Evolutionary conservation across 352 stramenopile genomes (phyloP).

Genomic region (Phytophthora pseudosyringae): DNA sequence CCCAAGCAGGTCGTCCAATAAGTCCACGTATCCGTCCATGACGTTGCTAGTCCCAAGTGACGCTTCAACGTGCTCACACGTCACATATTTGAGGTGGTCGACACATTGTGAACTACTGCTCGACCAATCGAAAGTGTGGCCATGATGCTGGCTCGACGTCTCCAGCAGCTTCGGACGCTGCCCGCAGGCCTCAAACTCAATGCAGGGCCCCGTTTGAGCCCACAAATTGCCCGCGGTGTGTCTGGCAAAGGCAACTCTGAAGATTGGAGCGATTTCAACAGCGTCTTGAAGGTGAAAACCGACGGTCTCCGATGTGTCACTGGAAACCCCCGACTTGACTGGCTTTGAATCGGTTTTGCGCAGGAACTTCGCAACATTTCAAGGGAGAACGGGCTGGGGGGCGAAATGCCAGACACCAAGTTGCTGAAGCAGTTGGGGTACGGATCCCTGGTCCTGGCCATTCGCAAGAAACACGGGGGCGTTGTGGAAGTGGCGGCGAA

Average conservation of each 20-base stretch:
- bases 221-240: constrained; percentile 3
- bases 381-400: constrained; percentile 46
- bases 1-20: constrained; percentile 60
- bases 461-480: constrained; percentile 86
- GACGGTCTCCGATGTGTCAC: constrained; percentile 4
- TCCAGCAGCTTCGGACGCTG: constrained; percentile 20
- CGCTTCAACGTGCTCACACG: constrained; percentile 31
- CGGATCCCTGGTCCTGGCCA: constrained; percentile 64
- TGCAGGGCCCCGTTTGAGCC: neutral
- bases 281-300: constrained; percentile 62
- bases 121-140: constrained; percentile 16
- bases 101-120: constrained; percentile 10
- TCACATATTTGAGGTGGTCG: constrained; percentile 30
- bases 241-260: constrained; percentile 19
- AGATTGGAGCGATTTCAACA: constrained; percentile 69
- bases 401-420: constrained; percentile 69
- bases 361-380: constrained; percentile 75
- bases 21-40: constrained; percentile 39
- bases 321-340: constrained; percentile 5
- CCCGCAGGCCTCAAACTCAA: constrained; percentile 1
- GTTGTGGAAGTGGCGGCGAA: constrained; percentile 67
- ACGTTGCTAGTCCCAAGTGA: neutral
- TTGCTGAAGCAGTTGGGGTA: constrained; percentile 75
- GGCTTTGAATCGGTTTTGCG: neutral
- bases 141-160: constrained; percentile 27